phyloP scores from a whole-genome alignment of 176 grass and related monocot species.

The Eremochloa ophiuroides region DNA sequence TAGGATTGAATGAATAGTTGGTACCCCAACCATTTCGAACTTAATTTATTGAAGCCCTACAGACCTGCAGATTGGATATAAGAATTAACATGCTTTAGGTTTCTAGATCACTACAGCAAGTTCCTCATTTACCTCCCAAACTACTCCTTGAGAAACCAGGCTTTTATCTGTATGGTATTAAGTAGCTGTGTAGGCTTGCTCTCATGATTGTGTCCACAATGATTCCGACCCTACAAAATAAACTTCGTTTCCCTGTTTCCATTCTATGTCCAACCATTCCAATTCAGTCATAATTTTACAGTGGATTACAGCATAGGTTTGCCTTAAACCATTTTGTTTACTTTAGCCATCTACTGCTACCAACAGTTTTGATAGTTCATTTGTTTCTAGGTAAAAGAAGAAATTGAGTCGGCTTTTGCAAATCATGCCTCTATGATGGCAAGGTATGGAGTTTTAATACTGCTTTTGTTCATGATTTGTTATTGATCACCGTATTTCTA shows the following conservation, averaged over 20 bases:
- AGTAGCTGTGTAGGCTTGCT: background rate
- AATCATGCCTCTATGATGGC: slow-evolving; percentile 63
- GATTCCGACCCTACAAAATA: background rate
- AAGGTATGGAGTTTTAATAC: slow-evolving; percentile 35
- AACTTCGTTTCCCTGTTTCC: background rate
- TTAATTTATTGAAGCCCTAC: background rate
- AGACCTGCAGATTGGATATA: background rate
- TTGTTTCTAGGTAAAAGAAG: slow-evolving; percentile 81
- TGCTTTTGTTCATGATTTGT: background rate
- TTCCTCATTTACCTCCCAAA: background rate
- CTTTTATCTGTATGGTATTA: background rate
- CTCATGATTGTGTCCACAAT: background rate
- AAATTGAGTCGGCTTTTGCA: slow-evolving; percentile 76
- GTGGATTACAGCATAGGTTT: background rate
- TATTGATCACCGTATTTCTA: background rate
- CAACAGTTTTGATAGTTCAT: slow-evolving; percentile 8
- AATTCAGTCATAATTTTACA: slow-evolving; percentile 3
- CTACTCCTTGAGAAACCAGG: background rate
- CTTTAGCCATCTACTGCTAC: background rate
- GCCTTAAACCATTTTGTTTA: slow-evolving; percentile 5
- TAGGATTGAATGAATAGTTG: too few species aligned
- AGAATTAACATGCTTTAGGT: background rate
- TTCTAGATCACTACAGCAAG: background rate
- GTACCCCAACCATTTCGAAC: background rate
- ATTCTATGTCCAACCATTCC: background rate